Base-by-base conservation (phyloP, 495 filamentous ascomycete genomes). In the Entonaema liquescens region DNA sequence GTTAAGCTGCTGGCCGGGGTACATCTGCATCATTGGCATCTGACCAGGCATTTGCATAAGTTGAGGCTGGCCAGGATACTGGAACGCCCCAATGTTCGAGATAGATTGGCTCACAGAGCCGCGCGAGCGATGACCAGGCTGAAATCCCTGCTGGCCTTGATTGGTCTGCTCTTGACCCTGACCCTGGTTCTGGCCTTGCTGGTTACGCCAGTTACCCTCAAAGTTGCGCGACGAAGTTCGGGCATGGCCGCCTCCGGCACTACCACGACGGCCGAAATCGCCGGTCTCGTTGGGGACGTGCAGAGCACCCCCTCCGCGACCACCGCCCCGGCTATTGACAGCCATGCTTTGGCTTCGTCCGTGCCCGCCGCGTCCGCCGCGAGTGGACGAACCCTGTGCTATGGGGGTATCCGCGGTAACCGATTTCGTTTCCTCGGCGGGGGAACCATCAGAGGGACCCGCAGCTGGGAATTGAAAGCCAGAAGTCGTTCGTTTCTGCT, bases 141-240 rank as follows among this genome's bases (percentile, higher is more conserved):
- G 95, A 83, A 98, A 99, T 35, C 90, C 89, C 60, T 89, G 91
- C 74, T 90, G 90, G 56, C 87, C 89, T 77, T 89, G 89, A 15
- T 80, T 75, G 59, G 82, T 80, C 74, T 85, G n/a, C n/a, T n/a
- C n/a, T n/a, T n/a, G 85, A 23, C 81, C 82, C 68, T 88, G 86
- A 42, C 77, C 80, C 64, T 88, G 86, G 62, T 81, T 84, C 73
- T 91, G 91, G 76, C 88, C 89, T 67, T 92, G 73, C 49, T 75
- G 95, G 77, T 95, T 95, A 72, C 95, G 90, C 95, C 95, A 99
- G 80, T 99, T 98, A 68, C 93, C 89, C 68, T 99, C 96, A 79
- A 98, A 99, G 77, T 98, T 99, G 31, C 95, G 86, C 15, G 95
- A 99, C 6, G 83, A 85, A 8, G 89, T 90, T 57, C 96, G 88